Evolutionary conservation across 2,329 filamentous ascomycete species (phyloP), one percentile per base, ranked within the genome.

Genomic region (Metarhizium guizhouense): DNA sequence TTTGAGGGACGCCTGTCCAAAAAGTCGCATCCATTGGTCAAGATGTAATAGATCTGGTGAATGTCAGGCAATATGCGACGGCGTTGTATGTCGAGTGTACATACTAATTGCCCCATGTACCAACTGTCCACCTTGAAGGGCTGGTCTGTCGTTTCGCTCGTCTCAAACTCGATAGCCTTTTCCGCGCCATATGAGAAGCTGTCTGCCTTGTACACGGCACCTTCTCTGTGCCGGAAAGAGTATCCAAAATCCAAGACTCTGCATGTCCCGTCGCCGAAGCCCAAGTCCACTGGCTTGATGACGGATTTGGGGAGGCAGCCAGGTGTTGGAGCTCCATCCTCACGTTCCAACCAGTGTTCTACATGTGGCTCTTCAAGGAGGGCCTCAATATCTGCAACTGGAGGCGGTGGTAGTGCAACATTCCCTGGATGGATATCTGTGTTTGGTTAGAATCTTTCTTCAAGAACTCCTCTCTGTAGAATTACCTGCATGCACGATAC

Each of bases 91-190:
- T 20, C 3, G 32, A 18, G 50, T 43, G 34, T 25, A 32, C 51
- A 11, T 45, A 52, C 51, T 20, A 52, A 43, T 52, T 52, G 51
- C 3, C 51, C 51, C 18, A 52, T 25, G 20, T 52, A 43, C 51
- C 51, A 52, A 43, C 51, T 43, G 10, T 52, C 38, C 13, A 29
- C 51, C 16, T 45, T 52, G 25, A 52, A 45, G 16, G 51, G 51
- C 18, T 30, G 51, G 11, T 1, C 20, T 52, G 38, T 52, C 16
- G 25, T 45, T 30, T 45, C 29, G 4, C 7, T 32, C 7, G 18
- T 38, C 36, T n/a, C n/a, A 36, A 52, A 29, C 20, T 52, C 51
- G 1, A 29, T 18, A 1, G 51, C 18, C 6, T n/a, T 18, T n/a
- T 0, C 36, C 6, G 38, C 29, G n/a, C 38, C 51, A 7, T 13